Base-by-base conservation (phyloP, 192 early-diverging fungal species). In the Coemansia sp. region DNA sequence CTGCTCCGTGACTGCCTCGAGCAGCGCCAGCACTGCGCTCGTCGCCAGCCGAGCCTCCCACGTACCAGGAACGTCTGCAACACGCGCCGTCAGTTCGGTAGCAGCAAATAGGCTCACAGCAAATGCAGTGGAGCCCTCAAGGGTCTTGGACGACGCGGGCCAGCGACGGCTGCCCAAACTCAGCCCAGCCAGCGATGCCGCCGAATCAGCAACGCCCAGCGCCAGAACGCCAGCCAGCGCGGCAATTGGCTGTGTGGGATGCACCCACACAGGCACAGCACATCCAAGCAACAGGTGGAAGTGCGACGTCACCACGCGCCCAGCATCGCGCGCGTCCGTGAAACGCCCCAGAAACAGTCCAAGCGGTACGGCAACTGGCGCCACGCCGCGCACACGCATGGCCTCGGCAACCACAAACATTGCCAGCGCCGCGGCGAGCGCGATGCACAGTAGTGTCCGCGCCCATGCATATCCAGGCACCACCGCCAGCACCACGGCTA, bases 221-320 rank as follows among this genome's bases (percentile, higher is more conserved):
- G 92, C 81, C 62, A 98, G 70, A 25, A 97, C 88, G 3, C 96
- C 96, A 12, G 90, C 86, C 14, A 93, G 60, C 24, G 82, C 78
- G 0, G 69, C 76, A 54, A 83, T 54, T 0, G 51, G 52, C 77
- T 85, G 48, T 73, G 56, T 19, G 72, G 87, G 74, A 64, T 84
- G 85, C 23, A 97, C 74, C 93, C 94, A 98, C 24, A 97, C 88
- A 0, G 94, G 91, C 19, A 87, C 61, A 2, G 94, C 95, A 69
- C 96, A 98, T 6, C 96, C 96, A 22, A 93, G 30, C 8, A 98
- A 69, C 19, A 98, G 76, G 57, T 96, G 96, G 41, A 97, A 73
- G 62, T 98, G 96, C 27, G 91, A 89, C 4, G 96, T 73, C 7
- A 98, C 90, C 26, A 90, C 84, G 0, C 86, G 85, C 21, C 94